Evolutionary conservation across 2,329 filamentous ascomycete genomes (phyloP).

Genomic region (Cytospora piceicola): DNA sequence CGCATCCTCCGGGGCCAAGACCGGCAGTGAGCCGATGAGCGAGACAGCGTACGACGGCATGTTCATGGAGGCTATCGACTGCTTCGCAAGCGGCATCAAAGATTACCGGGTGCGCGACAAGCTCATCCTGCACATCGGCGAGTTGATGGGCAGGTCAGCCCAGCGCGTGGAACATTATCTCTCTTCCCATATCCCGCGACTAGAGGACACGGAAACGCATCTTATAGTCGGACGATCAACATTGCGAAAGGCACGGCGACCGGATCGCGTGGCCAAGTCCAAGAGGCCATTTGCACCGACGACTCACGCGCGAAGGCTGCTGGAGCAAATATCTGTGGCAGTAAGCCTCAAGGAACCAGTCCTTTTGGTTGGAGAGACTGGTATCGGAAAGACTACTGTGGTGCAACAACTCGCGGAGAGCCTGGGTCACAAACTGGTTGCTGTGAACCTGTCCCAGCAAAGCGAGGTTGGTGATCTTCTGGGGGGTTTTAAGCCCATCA

Average conservation of each 20-base stretch:
- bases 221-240: constrained; percentile 69
- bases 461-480: constrained; percentile 96
- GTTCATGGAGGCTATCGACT: constrained; percentile 91
- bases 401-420: constrained; percentile 88
- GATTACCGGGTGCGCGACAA: constrained; percentile 62
- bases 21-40: constrained; percentile 70
- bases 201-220: constrained; percentile 63
- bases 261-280: constrained; percentile 53
- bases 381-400: constrained; percentile 96
- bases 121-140: constrained; percentile 73
- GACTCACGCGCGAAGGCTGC: constrained; percentile 76
- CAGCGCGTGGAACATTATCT: constrained; percentile 81
- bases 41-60: constrained; percentile 78
- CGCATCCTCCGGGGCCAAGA: constrained; percentile 62
- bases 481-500: constrained; percentile 95
- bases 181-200: constrained; percentile 69
- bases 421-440: constrained; percentile 83
- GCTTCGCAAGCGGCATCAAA: constrained; percentile 82
- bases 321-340: constrained; percentile 87
- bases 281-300: constrained; percentile 84
- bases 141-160: constrained; percentile 84
- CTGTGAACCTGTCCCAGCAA: constrained; percentile 96
- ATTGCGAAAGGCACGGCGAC: constrained; percentile 62
- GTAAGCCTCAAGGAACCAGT: constrained; percentile 86
- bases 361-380: constrained; percentile 95